These are phyloP conservation scores for Metschnikowia cerradonensis DNA, from an alignment of 805 yeast species.

Conservation along the genomic window DNA sequence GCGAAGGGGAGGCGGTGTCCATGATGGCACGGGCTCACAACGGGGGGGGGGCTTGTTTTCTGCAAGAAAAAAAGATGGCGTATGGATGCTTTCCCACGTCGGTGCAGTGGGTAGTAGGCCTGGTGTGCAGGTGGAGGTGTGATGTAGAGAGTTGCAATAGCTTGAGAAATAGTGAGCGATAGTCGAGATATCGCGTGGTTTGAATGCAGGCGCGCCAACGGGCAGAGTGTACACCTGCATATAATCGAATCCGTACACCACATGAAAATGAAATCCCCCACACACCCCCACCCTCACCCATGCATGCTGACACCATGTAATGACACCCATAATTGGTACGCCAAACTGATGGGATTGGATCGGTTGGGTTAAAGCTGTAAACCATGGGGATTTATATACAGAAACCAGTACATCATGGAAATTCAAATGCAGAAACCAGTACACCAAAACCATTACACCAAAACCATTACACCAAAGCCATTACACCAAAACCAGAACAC, in stretches of 20 bases:
- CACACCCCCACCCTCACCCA: too few species aligned
- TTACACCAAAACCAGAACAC: too few species aligned
- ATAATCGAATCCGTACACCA: neutral
- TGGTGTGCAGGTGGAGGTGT: neutral
- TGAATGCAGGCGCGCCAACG: slow-evolving; percentile 1
- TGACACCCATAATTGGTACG: too few species aligned
- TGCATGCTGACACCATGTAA: too few species aligned
- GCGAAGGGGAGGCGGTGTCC: neutral
- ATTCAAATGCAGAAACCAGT: too few species aligned
- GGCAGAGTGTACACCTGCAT: neutral
- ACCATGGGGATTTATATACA: too few species aligned
- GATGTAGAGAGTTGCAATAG: neutral
- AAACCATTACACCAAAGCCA: too few species aligned
- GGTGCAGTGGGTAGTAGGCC: neutral
- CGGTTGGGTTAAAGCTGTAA: too few species aligned
- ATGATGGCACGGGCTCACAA: neutral
- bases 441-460: too few species aligned
- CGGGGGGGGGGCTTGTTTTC: neutral
- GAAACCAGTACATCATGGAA: too few species aligned
- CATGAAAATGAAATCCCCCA: neutral
- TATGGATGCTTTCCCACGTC: neutral
- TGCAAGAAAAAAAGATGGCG: neutral
- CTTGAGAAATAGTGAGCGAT: neutral
- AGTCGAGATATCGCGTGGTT: slow-evolving; percentile 8
- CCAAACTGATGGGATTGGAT: too few species aligned